Evolutionary conservation across 2,329 filamentous ascomycete species (phyloP).

Genomic region (Fusarium transvaalense): DNA sequence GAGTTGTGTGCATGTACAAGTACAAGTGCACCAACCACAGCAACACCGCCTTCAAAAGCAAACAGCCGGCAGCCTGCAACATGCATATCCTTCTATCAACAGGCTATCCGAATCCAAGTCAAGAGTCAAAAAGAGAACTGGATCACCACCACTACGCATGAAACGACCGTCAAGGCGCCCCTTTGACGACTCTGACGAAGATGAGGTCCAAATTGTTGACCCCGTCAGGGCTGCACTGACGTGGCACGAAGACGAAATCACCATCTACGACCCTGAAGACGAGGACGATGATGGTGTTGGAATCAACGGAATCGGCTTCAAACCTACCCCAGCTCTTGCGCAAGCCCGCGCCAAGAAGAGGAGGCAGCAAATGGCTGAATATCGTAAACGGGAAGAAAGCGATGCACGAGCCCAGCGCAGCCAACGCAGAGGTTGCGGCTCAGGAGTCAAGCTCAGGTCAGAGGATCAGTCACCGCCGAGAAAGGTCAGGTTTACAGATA

Average conservation of each 20-base stretch:
- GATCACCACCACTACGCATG: conserved; percentile 56
- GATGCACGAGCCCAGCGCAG: conserved; percentile 70
- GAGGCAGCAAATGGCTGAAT: conserved; percentile 72
- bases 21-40: conserved; percentile 17
- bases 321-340: conserved; percentile 71
- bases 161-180: conserved; percentile 42
- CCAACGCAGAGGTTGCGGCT: conserved; percentile 60
- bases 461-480: conserved; percentile 42
- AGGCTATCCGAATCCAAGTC: conserved; percentile 56
- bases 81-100: conserved; percentile 56
- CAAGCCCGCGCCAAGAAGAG: conserved; percentile 68
- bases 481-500: conserved; percentile 58
- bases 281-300: conserved; percentile 75
- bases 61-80: conserved; percentile 44
- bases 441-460: conserved; percentile 43
- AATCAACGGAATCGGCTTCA: conserved; percentile 76
- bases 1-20: background rate
- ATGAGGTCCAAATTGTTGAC: conserved; percentile 59
- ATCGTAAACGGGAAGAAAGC: conserved; percentile 70
- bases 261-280: conserved; percentile 73
- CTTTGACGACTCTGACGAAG: conserved; percentile 48
- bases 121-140: conserved; percentile 52
- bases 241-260: conserved; percentile 77
- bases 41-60: conserved; percentile 27
- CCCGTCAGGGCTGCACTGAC: conserved; percentile 71